Conservation (phyloP, 306 rosid genomes). For the Sphenostylis stenocarpa region DNA sequence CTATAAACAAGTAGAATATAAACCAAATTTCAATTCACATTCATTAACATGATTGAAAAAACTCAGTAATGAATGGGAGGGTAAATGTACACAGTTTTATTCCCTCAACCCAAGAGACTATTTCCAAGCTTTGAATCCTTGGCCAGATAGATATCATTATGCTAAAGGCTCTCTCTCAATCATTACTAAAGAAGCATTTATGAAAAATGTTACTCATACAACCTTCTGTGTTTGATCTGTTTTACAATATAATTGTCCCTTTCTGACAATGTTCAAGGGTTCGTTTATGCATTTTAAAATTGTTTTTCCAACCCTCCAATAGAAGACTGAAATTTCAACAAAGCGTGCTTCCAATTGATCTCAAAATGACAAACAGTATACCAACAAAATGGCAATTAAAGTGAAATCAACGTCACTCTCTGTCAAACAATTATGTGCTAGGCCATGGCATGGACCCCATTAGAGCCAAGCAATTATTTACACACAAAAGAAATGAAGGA, state of each 20-base stretch:
- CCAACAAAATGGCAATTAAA: constrained; percentile 23
- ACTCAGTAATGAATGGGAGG: neutral
- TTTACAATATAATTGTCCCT: neutral
- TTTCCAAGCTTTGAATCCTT: neutral
- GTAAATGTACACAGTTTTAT: neutral
- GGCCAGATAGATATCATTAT: neutral
- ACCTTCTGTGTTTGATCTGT: constrained; percentile 11
- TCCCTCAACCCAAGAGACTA: neutral
- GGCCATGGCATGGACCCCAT: constrained; percentile 41
- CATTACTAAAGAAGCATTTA: neutral
- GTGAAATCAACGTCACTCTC: constrained; percentile 12
- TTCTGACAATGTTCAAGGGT: constrained; percentile 5
- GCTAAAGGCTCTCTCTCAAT: neutral
- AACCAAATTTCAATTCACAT: constrained; percentile 14
- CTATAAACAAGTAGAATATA: neutral
- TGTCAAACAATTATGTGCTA: constrained; percentile 25
- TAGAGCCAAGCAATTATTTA: constrained; percentile 33
- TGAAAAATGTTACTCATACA: neutral
- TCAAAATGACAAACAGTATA: constrained; percentile 9
- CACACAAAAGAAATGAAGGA: constrained; percentile 25
- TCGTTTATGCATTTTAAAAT: neutral
- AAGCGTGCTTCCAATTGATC: constrained; percentile 7
- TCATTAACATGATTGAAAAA: constrained; percentile 5
- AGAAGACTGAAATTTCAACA: constrained; percentile 3
- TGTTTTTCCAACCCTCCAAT: neutral